Base-by-base conservation (phyloP, 2,329 filamentous ascomycete genomes). In the Colletotrichum lini region DNA sequence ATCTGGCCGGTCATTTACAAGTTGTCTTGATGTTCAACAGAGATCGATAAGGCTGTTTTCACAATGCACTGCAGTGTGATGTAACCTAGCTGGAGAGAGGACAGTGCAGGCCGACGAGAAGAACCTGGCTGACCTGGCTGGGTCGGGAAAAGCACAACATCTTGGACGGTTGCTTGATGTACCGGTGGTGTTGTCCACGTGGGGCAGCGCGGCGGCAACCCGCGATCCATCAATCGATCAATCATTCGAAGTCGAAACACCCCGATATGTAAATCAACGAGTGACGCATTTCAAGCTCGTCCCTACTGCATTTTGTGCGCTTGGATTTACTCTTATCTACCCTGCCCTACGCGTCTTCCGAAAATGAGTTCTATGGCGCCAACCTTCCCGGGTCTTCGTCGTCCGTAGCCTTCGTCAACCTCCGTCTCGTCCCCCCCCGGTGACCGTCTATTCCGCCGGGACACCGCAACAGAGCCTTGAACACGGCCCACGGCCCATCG, bases 341-440 rank as follows among this genome's bases (percentile, higher is more conserved):
- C 58, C 45, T 6, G 15, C 59, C 40, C 56, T 18, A 9, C n/a
- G 9, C 18, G 15, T 3, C 35, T 40, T 23, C 7, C 16, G 18
- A 23, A 4, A 21, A 21, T 40, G 53, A 23, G 13, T 16, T 21
- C 3, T 23, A 30, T n/a, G n/a, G 9, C 21, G 23, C 40, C 12
- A 3, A 7, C 35, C 26, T 52, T 23, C 50, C 40, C 66, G 15
- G 9, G 30, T 44, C 42, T 10, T 50, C 44, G 52, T 21, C 42
- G 52, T 64, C 68, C 64, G 68, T 57, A 52, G 68, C 35, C 68
- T 61, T 45, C 45, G 59, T 49, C 59, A 18, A 15, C n/a, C 30
- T n/a, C 30, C 30, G 53, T 56, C 26, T 23, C 8, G 30, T 50
- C 59, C 26, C 26, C 15, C 4, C 26, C 30, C 26, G 23, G 1